Conservation (phyloP, 768 basidiomycete species). For the Artomyces pyxidatus region DNA sequence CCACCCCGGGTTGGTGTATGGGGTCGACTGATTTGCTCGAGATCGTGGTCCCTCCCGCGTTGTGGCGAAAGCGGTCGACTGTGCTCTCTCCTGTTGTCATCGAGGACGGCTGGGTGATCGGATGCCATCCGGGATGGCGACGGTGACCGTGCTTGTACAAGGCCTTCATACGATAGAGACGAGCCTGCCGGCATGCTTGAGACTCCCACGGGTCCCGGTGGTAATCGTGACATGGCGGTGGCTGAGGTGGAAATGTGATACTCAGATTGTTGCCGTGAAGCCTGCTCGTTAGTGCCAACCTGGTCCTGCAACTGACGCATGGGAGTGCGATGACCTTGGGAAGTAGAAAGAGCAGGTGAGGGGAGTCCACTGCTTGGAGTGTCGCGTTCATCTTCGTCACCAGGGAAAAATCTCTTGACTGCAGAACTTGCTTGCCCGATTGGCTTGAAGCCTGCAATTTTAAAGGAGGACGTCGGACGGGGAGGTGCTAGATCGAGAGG, state of each 20-base stretch:
- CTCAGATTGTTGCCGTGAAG: too few relatives aligned
- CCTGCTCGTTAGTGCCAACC: too few relatives aligned
- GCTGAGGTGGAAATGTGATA: too few relatives aligned
- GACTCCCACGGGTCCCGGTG: too few relatives aligned
- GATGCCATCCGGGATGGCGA: background rate
- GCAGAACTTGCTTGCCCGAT: constrained; percentile 47
- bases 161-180: too few relatives aligned
- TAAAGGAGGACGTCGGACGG: constrained; percentile 17
- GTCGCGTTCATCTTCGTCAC: constrained; percentile 60
- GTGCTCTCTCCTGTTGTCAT: background rate
- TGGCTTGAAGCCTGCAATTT: constrained; percentile 56
- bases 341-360: too few relatives aligned
- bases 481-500: constrained; percentile 1
- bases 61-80: too few relatives aligned
- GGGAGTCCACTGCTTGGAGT: too few relatives aligned
- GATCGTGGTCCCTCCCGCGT: background rate
- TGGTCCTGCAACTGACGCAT: too few relatives aligned
- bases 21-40: constrained; percentile 8
- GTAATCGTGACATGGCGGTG: too few relatives aligned
- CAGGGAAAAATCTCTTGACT: constrained; percentile 76
- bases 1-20: constrained; percentile 11
- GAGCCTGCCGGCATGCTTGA: too few relatives aligned
- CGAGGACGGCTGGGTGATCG: background rate
- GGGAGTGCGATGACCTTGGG: too few relatives aligned
- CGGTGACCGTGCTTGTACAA: background rate